phyloP scores from a whole-genome alignment of 345 rosid species.

The Eucalyptus curtisii region DNA sequence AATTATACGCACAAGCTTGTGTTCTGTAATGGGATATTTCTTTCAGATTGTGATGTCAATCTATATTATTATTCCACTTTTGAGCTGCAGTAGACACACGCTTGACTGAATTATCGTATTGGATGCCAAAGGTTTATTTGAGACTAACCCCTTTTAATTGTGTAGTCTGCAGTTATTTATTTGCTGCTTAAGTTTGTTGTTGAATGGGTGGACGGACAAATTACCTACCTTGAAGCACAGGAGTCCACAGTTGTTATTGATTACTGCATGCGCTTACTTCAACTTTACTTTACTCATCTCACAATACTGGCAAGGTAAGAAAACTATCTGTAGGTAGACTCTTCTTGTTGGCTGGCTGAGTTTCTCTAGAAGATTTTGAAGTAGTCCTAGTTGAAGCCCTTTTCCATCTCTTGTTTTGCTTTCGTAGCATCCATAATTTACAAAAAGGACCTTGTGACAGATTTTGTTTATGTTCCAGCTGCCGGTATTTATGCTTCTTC shows the following conservation, averaged over 20 bases:
- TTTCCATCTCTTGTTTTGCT: not conserved
- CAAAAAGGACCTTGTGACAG: not conserved
- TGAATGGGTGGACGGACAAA: slow-evolving; percentile 98
- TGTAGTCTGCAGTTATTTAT: slow-evolving; percentile 88
- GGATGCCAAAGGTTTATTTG: not conserved
- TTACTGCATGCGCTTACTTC: slow-evolving; percentile 91
- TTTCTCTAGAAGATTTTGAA: not conserved
- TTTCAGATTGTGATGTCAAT: not conserved
- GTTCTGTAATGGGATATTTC: not conserved
- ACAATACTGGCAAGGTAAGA: slow-evolving; percentile 91
- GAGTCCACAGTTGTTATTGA: slow-evolving; percentile 67
- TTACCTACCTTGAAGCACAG: slow-evolving; percentile 77
- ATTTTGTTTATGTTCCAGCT: not conserved
- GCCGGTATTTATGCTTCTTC: not conserved
- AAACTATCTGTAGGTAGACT: not conserved
- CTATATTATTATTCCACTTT: not conserved
- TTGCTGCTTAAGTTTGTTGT: slow-evolving; percentile 85
- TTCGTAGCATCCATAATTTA: not conserved
- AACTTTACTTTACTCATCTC: slow-evolving; percentile 88
- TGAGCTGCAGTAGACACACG: not conserved
- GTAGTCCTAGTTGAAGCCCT: not conserved
- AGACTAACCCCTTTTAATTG: not conserved
- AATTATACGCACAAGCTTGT: not conserved
- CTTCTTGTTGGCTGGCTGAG: not conserved
- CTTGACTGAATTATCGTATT: not conserved